Base-by-base conservation (phyloP, 352 stramenopile species). In the Phytophthora pluvialis region DNA sequence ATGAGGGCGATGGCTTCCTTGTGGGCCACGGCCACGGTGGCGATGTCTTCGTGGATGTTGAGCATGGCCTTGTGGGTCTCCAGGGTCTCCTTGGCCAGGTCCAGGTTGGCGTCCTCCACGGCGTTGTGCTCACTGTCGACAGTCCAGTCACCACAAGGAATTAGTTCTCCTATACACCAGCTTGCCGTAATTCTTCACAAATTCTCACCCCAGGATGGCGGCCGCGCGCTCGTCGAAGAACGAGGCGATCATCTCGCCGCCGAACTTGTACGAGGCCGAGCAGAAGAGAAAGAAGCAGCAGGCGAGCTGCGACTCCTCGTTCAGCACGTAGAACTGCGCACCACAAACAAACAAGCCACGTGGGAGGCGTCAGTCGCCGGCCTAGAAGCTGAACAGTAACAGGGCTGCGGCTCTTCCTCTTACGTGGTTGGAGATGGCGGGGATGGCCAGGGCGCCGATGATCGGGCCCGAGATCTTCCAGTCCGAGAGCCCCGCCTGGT, bases 261-360 rank as follows among this genome's bases (percentile, higher is more conserved):
- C 86, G 58, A 86, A 95, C 83, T 95, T 95, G 84, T 95, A 95
- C 33, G 83, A 60, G 49, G 86, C 91, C 49, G 86, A 91, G 67
- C 81, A 86, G 71, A 95, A 93, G 48, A 95, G 82, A 65, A 91
- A 72, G 68, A 95, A 95, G 75, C 86, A 95, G 72, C 79, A 90
- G 18, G 79, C 84, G 44, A 95, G 68, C 72, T 95, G 86, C 51
- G 86, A 88, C 72, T 95, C 86, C 57, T 93, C 86, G 77, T 93
- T 93, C 57, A 95, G 70, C 64, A 93, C 84, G 75, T 95, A 95
- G 32, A 88, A 82, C 83, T 91, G 64, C 13, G 42, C 25, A 56
- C 12, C 11, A 52, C 40, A 65, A 13, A 18, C 16, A 55, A 46
- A 26, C 35, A 45, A 40, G 32, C 53, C 10, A 75, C 26, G 21